phyloP scores from a whole-genome alignment of 345 rosid species.

The Melaleuca alternifolia region DNA sequence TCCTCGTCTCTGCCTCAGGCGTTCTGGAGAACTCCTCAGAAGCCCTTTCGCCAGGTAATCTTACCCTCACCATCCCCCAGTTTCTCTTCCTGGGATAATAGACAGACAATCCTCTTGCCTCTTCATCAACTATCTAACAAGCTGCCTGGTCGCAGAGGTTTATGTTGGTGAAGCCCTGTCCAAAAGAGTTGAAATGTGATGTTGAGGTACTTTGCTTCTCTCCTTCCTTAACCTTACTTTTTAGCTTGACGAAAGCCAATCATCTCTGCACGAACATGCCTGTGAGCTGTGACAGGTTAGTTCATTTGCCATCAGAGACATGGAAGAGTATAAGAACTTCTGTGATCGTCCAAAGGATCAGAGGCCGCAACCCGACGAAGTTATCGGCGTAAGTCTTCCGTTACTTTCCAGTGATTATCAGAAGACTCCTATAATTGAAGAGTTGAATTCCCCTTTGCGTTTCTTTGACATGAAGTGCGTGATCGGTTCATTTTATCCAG shows the following conservation, averaged over 20 bases:
- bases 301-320: conserved; percentile 73
- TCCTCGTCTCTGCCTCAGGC: conserved; percentile 28
- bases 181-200: conserved; percentile 84
- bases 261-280: background rate
- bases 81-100: background rate
- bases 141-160: conserved; percentile 47
- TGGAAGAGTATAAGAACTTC: conserved; percentile 80
- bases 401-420: background rate
- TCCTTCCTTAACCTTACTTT: background rate
- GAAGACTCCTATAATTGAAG: background rate
- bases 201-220: conserved; percentile 55
- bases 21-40: conserved; percentile 86
- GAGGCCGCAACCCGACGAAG: conserved; percentile 83
- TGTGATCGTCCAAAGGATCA: conserved; percentile 84
- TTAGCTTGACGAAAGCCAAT: background rate
- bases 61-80: background rate
- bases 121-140: background rate
- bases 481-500: background rate
- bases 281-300: conserved; percentile 30
- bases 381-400: conserved; percentile 57
- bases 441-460: background rate
- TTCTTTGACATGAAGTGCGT: background rate
- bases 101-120: background rate
- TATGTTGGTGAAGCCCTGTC: conserved; percentile 85
- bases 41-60: conserved; percentile 83